A percentile compares a stretch with the other conserved stretches of the same genome.
These are phyloP conservation scores for Vitis hybrid DNA, from an alignment of 177 flowering plant genomes.

Conservation along the genomic window DNA sequence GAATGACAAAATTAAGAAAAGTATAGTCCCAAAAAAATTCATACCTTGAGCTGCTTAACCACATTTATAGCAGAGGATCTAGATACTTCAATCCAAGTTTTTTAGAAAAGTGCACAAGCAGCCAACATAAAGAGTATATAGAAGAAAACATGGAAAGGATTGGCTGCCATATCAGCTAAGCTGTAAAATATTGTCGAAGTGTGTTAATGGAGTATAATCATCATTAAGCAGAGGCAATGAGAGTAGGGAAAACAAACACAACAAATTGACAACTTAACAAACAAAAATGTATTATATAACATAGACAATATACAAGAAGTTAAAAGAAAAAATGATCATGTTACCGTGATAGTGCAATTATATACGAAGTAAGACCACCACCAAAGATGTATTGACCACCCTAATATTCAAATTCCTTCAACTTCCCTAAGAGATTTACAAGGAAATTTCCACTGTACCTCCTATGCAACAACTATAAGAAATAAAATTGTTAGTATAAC, in stretches of 20 bases:
- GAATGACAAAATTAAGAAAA: neutral
- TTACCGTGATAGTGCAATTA: slow-evolving; percentile 81
- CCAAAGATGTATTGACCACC: slow-evolving; percentile 78
- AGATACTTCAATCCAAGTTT: slow-evolving; percentile 91
- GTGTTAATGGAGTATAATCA: neutral
- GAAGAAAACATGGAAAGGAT: slow-evolving; percentile 79
- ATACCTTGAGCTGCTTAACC: slow-evolving; percentile 83
- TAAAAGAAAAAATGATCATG: neutral
- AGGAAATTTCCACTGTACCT: slow-evolving; percentile 82
- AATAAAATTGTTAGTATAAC: neutral
- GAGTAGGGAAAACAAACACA: no score
- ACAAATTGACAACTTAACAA: no score
- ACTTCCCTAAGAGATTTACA: slow-evolving; percentile 76
- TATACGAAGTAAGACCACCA: slow-evolving; percentile 82
- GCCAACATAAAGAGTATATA: slow-evolving; percentile 69
- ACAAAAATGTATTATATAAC: no score
- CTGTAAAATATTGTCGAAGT: slow-evolving; percentile 28
- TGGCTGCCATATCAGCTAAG: slow-evolving; percentile 72
- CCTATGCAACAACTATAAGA: slow-evolving; percentile 62
- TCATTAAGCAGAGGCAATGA: no score
- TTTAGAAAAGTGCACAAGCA: slow-evolving; percentile 80
- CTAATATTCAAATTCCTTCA: slow-evolving; percentile 92
- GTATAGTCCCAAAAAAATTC: neutral
- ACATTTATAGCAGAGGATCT: slow-evolving; percentile 87
- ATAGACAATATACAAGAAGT: neutral